phyloP scores from a whole-genome alignment of 495 filamentous ascomycete species.

The Thermothielavioides terrestris region DNA sequence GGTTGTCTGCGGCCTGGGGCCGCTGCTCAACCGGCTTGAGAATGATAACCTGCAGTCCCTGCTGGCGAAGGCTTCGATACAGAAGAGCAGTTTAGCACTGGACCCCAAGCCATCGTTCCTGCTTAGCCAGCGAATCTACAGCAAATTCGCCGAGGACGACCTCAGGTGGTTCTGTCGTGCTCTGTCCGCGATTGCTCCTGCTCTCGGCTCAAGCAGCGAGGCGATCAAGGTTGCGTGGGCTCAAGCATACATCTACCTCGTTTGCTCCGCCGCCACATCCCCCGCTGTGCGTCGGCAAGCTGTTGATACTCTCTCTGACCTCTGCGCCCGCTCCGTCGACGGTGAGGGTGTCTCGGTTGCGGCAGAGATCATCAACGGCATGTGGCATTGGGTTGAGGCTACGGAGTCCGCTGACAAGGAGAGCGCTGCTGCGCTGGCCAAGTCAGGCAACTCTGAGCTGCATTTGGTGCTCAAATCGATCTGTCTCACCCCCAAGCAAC shows the following conservation, averaged over 20 bases:
- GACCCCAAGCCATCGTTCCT: slow-evolving; percentile 76
- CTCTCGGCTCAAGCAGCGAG: slow-evolving; percentile 21
- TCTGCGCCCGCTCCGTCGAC: slow-evolving; percentile 48
- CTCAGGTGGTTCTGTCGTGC: slow-evolving; percentile 65
- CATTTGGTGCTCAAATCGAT: slow-evolving; percentile 63
- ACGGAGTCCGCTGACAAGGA: slow-evolving; percentile 66
- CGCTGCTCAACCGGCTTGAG: slow-evolving; percentile 37
- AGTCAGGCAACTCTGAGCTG: slow-evolving; percentile 51
- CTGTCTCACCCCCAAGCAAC: slow-evolving; percentile 44
- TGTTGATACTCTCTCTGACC: slow-evolving; percentile 44
- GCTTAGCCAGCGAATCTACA: slow-evolving; percentile 72
- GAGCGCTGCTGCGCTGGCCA: slow-evolving; percentile 58
- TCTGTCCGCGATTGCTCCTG: slow-evolving; percentile 51
- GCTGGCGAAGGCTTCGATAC: slow-evolving; percentile 51
- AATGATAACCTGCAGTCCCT: slow-evolving; percentile 33
- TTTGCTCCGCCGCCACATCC: slow-evolving; percentile 51
- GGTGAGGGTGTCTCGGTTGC: slow-evolving; percentile 31
- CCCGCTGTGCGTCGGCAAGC: slow-evolving; percentile 52
- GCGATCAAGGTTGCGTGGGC: slow-evolving; percentile 56
- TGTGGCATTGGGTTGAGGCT: slow-evolving; percentile 76
- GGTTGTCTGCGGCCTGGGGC: slow-evolving; percentile 55
- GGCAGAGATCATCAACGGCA: slow-evolving; percentile 52
- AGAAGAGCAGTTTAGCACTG: slow-evolving; percentile 52
- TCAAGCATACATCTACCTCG: slow-evolving; percentile 70
- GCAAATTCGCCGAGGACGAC: slow-evolving; percentile 69